These are phyloP conservation scores for Labyrinthula sp. DNA, from an alignment of 352 stramenopile species.

Conservation along the genomic window DNA sequence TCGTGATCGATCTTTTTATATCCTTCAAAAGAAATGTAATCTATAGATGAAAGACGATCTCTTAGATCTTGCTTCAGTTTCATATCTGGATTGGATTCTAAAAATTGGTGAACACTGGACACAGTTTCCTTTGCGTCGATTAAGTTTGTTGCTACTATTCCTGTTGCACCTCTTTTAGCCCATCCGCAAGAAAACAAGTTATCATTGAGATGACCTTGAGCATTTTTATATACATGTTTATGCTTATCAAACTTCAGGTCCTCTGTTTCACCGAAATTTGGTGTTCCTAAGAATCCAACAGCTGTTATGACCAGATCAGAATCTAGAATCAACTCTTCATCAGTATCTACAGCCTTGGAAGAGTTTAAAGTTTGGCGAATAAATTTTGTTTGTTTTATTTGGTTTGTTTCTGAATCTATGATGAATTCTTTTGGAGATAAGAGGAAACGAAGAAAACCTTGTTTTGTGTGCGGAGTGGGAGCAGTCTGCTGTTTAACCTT, in stretches of 20 bases:
- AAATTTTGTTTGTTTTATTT: conserved; percentile 6
- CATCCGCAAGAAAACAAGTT: conserved; percentile 85
- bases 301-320: conserved; percentile 41
- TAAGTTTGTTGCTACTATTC: conserved; percentile 97
- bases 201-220: conserved; percentile 3
- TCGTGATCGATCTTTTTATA: too few relatives aligned
- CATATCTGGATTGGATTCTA: too few relatives aligned
- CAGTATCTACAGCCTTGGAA: neutral
- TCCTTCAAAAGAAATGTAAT: too few relatives aligned
- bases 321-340: conserved; percentile 14
- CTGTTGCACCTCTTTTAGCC: conserved; percentile 83
- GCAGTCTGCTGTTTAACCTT: conserved; percentile 14
- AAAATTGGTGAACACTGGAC: too few relatives aligned
- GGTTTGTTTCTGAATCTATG: conserved; percentile 3
- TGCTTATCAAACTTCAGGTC: conserved; percentile 22
- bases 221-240: conserved; percentile 2
- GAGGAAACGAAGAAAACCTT: conserved; percentile 60
- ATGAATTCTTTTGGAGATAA: conserved; percentile 46
- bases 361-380: conserved; percentile 6
- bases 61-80: too few relatives aligned
- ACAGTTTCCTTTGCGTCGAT: conserved; percentile 82
- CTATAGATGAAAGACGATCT: too few relatives aligned
- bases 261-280: conserved; percentile 45
- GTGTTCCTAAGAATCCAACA: conserved; percentile 62
- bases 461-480: too few relatives aligned